A percentile compares a stretch with the other conserved stretches of the same genome.
phyloP scores from a whole-genome alignment of 2,329 filamentous ascomycete species.

The Sarocladium oryzae region DNA sequence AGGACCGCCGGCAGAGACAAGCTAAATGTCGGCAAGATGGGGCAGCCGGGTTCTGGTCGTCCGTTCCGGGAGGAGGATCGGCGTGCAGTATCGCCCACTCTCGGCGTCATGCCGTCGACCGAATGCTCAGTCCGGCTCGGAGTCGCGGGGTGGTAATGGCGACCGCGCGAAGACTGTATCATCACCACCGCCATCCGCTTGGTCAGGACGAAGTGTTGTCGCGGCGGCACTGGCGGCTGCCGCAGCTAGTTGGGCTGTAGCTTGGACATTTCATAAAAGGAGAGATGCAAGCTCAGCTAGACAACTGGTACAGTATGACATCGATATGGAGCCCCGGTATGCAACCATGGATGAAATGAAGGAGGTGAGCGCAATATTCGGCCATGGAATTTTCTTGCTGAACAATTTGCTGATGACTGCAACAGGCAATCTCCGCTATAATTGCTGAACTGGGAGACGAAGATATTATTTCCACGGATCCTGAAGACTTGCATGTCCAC shows the following conservation, averaged over 20 bases:
- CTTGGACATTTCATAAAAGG: not conserved
- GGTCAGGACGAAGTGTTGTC: conserved; percentile 10
- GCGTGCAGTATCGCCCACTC: not conserved
- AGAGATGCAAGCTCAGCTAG: not conserved
- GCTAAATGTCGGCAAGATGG: not conserved
- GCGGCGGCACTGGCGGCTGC: conserved; percentile 8
- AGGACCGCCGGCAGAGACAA: not conserved
- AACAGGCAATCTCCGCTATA: conserved; percentile 47
- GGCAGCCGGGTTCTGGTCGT: not conserved
- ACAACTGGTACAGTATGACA: conserved; percentile 13
- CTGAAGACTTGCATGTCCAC: conserved; percentile 54
- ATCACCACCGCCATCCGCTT: not conserved
- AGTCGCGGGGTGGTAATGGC: not conserved
- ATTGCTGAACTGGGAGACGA: conserved; percentile 39
- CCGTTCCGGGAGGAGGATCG: not conserved
- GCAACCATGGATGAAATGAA: conserved; percentile 30
- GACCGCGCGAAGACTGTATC: not conserved
- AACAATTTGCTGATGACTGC: not conserved
- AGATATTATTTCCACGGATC: conserved; percentile 56
- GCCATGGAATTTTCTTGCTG: no score
- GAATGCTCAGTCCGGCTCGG: conserved; percentile 1
- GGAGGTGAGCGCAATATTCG: conserved; percentile 13
- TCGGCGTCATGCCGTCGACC: conserved; percentile 2
- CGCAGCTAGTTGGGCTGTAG: not conserved
- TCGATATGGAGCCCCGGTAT: conserved; percentile 23